Evolutionary conservation across 306 rosid genomes (phyloP).

Genomic region (Cucumis melo): DNA sequence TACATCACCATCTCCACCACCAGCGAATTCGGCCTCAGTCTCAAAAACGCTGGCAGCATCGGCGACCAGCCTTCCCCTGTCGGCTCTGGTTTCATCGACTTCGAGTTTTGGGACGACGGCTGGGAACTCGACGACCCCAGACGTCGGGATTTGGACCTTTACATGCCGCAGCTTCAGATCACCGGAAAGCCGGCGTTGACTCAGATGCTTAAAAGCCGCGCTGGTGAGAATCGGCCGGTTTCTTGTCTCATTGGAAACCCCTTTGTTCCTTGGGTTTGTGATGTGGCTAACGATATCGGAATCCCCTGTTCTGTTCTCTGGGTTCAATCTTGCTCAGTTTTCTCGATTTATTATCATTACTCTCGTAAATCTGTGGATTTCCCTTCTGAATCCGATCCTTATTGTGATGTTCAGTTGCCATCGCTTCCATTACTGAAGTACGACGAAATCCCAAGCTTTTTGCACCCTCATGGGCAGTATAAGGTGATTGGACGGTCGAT

Average conservation of each 20-base stretch:
- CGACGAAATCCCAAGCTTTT: conserved; percentile 16
- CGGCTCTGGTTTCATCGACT: conserved; percentile 42
- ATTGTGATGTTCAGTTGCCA: background rate
- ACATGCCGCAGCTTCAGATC: conserved; percentile 17
- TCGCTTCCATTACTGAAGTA: background rate
- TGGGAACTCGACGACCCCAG: conserved; percentile 21
- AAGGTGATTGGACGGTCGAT: background rate
- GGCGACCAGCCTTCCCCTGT: conserved; percentile 14
- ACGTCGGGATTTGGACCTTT: background rate
- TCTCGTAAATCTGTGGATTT: background rate
- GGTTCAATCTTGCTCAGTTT: conserved; percentile 19
- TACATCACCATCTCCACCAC: conserved; percentile 40
- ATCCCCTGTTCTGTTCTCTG: conserved; percentile 15
- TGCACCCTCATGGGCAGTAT: background rate
- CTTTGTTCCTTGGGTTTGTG: conserved; percentile 15
- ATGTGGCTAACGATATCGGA: background rate
- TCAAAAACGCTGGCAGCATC: conserved; percentile 29
- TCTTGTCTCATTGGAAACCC: conserved; percentile 23
- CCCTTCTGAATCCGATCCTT: conserved; percentile 8
- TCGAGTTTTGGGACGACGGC: conserved; percentile 46
- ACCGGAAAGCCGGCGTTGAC: conserved; percentile 22
- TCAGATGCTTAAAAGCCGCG: conserved; percentile 10
- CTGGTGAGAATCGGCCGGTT: conserved; percentile 17
- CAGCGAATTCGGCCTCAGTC: conserved; percentile 18
- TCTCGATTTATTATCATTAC: conserved; percentile 5